These are phyloP conservation scores for Perkinsus marinus DNA, from an alignment of 169 alveolate genomes.

Conservation along the genomic window DNA sequence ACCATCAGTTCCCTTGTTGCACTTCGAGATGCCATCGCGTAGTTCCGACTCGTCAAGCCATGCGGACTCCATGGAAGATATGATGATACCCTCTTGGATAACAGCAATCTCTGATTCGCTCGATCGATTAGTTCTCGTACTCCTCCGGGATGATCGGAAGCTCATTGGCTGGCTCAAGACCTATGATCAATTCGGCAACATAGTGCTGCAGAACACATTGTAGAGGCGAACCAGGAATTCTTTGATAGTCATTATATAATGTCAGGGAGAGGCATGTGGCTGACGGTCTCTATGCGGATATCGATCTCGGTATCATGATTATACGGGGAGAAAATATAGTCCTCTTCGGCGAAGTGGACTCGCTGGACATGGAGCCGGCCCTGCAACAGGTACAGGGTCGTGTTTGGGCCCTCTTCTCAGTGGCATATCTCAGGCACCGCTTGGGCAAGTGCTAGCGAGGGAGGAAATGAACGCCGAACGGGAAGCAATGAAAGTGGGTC, in stretches of 20 bases:
- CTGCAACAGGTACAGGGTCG: background rate
- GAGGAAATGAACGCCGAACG: conserved; percentile 8
- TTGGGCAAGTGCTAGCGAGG: conserved; percentile 21
- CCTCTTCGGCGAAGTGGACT: conserved; percentile 30
- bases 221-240: background rate
- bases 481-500: background rate
- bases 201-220: conserved; percentile 19
- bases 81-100: conserved; percentile 21
- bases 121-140: conserved; percentile 20
- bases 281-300: conserved; percentile 11
- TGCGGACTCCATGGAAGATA: background rate
- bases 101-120: conserved; percentile 27
- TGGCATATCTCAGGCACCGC: conserved; percentile 4
- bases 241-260: background rate
- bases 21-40: background rate
- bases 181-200: conserved; percentile 31
- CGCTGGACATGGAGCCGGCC: conserved; percentile 9
- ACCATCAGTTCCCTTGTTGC: background rate
- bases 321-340: conserved; percentile 31
- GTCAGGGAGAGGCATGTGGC: conserved; percentile 11
- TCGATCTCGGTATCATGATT: conserved; percentile 22
- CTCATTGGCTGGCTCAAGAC: conserved; percentile 25
- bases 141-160: conserved; percentile 26
- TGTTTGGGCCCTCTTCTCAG: background rate
- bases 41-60: background rate